Base-by-base conservation (phyloP, 2,329 filamentous ascomycete genomes). In the Helminthosporium solani region DNA sequence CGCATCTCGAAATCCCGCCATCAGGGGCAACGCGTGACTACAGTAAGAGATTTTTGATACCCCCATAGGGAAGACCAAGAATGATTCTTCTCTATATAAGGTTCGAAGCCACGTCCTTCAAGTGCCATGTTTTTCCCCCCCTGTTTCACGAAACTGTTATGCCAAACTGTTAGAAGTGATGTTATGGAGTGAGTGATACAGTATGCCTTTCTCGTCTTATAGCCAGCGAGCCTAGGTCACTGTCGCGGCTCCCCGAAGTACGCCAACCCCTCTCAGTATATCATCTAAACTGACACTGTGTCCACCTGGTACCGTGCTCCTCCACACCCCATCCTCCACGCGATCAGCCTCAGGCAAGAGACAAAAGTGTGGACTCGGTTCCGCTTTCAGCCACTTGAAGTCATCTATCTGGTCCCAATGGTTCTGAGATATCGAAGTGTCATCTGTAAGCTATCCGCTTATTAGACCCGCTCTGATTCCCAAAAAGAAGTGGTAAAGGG, bases 321-420 rank as follows among this genome's bases (percentile, higher is more conserved):
- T 80, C 90, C 90, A 96, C 0, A 86, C 74, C 2, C 80, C 74
- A 1, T 85, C 81, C 0, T 72, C 56, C 11, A 92, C 71, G 19
- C 79, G 78, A 44, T 85, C 74, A 1, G 75, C 75, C 42, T 83
- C 78, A 1, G 81, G 75, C 18, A 97, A 58, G 2, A 89, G 71
- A 27, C 76, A 81, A 90, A 92, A 99, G 65, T 99, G 91, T 2
- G 94, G 94, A 64, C 89, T 96, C 23, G 83, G 82, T 47, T 88
- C 89, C 14, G 81, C 78, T 70, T 91, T 95, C 53, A 96, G 80
- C 94, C 94, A 97, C 72, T 95, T 95, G 77, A 99, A 99, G 68
- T 99, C 94, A 68, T 97, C 89, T 14, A 97, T 88, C 61, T 94
- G 84, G 58, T 91, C 81, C 89, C 90, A 99, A 60, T 87, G 81